Conservation (phyloP, 139 green algal species). For the Spirogloea muscicola region DNA sequence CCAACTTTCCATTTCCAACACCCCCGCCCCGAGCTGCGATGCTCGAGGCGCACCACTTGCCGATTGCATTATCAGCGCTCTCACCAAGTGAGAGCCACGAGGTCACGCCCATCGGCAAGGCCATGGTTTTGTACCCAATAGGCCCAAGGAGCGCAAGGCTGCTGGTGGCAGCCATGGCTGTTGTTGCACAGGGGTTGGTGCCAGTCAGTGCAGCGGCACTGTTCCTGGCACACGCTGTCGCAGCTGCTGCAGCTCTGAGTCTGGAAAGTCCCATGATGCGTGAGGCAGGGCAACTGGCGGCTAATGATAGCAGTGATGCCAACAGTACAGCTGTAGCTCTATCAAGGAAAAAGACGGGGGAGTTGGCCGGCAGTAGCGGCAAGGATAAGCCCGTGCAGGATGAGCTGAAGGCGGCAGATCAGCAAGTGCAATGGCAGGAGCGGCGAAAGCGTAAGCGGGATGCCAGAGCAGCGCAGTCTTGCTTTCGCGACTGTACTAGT, state of each 20-base stretch:
- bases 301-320: neutral
- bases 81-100: neutral
- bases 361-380: too few relatives aligned
- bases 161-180: slow-evolving; percentile 67
- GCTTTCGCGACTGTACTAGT: slow-evolving; percentile 59
- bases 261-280: slow-evolving; percentile 81
- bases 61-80: slow-evolving; percentile 34
- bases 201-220: neutral
- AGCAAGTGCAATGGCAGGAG: neutral
- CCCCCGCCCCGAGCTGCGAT: slow-evolving; percentile 58
- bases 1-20: slow-evolving; percentile 90
- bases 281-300: neutral
- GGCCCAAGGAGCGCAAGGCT: slow-evolving; percentile 81
- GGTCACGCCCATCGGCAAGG: slow-evolving; percentile 33
- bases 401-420: neutral
- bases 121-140: slow-evolving; percentile 83
- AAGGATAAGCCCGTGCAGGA: slow-evolving; percentile 4
- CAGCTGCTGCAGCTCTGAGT: slow-evolving; percentile 75
- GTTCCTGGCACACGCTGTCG: slow-evolving; percentile 67
- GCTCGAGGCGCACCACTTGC: slow-evolving; percentile 8
- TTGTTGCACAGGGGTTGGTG: too few relatives aligned
- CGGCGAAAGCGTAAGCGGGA: slow-evolving; percentile 1
- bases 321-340: neutral
- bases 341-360: too few relatives aligned
- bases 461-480: slow-evolving; percentile 58